phyloP scores from a whole-genome alignment of 2,329 filamentous ascomycete genomes.

The Fusarium azukiicola region DNA sequence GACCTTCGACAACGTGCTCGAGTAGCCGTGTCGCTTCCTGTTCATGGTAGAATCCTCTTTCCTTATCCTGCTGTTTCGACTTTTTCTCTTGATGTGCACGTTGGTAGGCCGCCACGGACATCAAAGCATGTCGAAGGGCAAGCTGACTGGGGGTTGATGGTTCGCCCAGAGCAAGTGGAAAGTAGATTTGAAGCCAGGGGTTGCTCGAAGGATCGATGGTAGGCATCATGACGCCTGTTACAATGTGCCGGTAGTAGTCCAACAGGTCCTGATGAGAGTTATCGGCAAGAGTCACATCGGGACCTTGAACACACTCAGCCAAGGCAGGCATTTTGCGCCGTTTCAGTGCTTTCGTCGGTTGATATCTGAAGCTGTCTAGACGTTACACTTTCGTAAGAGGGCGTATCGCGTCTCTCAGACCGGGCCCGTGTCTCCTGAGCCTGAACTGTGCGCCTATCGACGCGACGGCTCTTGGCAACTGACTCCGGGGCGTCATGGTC shows the following conservation, averaged over 20 bases:
- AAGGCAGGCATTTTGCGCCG: not conserved
- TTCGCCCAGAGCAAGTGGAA: not conserved
- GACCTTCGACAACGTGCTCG: not conserved
- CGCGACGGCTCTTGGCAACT: not conserved
- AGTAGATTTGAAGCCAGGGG: not conserved
- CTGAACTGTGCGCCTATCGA: not conserved
- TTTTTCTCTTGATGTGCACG: not conserved
- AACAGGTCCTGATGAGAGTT: not conserved
- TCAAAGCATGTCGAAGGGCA: not conserved
- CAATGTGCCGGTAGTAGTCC: not conserved
- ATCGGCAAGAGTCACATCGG: not conserved
- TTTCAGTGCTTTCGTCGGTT: not conserved
- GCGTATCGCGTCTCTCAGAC: too few species aligned
- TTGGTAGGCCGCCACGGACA: not conserved
- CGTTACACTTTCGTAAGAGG: not conserved
- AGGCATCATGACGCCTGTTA: not conserved
- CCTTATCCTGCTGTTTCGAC: not conserved
- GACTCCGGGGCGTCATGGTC: not conserved
- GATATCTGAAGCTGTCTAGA: not conserved
- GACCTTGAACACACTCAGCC: not conserved
- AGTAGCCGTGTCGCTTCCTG: not conserved
- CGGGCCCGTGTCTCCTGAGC: too few species aligned
- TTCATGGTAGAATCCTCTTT: not conserved
- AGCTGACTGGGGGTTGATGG: not conserved
- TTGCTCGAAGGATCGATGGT: not conserved